phyloP scores from a whole-genome alignment of 805 yeast species.

The Yarrowia osloensis region DNA sequence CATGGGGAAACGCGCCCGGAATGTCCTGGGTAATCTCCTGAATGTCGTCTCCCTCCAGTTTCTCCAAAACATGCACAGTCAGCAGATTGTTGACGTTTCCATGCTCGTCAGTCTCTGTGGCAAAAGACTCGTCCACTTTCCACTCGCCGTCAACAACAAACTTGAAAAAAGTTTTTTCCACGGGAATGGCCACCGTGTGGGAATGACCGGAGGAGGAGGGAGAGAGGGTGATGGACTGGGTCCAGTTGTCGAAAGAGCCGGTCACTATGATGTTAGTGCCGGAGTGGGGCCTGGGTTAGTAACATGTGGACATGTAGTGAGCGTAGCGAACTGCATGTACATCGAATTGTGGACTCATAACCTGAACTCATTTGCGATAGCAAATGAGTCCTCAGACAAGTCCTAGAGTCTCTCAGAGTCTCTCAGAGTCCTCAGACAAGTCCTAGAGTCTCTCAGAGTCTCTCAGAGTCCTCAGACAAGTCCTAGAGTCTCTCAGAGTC shows the following conservation, averaged over 20 bases:
- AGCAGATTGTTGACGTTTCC: constrained; percentile 33
- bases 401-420: too few relatives aligned
- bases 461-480: too few relatives aligned
- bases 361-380: too few relatives aligned
- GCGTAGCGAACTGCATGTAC: too few relatives aligned
- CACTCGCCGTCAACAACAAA: constrained; percentile 65
- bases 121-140: constrained; percentile 47
- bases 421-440: too few relatives aligned
- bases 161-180: constrained; percentile 48
- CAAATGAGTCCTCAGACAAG: too few relatives aligned
- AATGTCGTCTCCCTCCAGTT: constrained; percentile 20
- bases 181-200: constrained; percentile 39
- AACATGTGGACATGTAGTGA: too few relatives aligned
- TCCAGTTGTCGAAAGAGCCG: constrained; percentile 63
- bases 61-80: background rate
- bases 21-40: constrained; percentile 24
- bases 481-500: too few relatives aligned
- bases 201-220: constrained; percentile 46
- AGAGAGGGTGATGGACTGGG: constrained; percentile 51
- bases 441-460: too few relatives aligned
- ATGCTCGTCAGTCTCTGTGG: constrained; percentile 33
- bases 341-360: too few relatives aligned
- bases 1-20: constrained; percentile 21
- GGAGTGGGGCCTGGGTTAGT: constrained; percentile 30
- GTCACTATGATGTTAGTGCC: constrained; percentile 54